A percentile compares a stretch with the other conserved stretches of the same genome.
Conservation (phyloP, 2,329 filamentous ascomycete species). For the Mariannaea elegans region DNA sequence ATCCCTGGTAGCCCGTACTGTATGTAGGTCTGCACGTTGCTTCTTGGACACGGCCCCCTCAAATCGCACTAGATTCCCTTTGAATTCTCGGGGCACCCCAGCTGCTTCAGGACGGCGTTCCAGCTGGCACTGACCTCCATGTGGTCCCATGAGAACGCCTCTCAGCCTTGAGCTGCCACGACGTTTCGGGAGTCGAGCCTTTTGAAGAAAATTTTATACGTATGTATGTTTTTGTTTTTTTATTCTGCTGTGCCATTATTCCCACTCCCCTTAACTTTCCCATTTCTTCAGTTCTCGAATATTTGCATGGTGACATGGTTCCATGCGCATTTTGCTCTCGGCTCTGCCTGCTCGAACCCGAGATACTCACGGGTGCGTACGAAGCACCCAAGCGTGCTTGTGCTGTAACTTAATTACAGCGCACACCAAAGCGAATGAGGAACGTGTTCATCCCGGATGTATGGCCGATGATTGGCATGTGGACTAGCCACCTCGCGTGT, state of each 20-base stretch:
- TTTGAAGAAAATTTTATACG: constrained; percentile 25
- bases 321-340: too few species aligned
- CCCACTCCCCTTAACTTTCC: constrained; percentile 11
- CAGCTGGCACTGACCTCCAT: constrained; percentile 25
- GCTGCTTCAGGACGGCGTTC: constrained; percentile 21
- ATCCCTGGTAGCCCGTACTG: too few species aligned
- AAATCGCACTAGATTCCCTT: constrained; percentile 9
- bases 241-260: constrained; percentile 5
- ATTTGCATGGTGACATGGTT: too few species aligned
- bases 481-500: constrained; percentile 30
- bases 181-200: constrained; percentile 20
- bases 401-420: background rate
- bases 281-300: too few species aligned
- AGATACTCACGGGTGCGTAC: constrained; percentile 1
- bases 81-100: constrained; percentile 16
- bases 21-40: too few species aligned
- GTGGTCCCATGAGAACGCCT: constrained; percentile 16
- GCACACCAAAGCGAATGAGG: constrained; percentile 15
- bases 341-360: too few species aligned
- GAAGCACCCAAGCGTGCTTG: background rate
- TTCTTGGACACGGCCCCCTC: background rate
- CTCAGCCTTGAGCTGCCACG: constrained; percentile 20
- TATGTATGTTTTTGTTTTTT: constrained; percentile 7
- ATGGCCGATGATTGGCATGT: constrained; percentile 36
- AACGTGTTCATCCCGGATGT: constrained; percentile 35